A percentile compares a stretch with the other conserved stretches of the same genome.
phyloP scores from a whole-genome alignment of 495 filamentous ascomycete genomes.

The Trypethelium eluteriae region DNA sequence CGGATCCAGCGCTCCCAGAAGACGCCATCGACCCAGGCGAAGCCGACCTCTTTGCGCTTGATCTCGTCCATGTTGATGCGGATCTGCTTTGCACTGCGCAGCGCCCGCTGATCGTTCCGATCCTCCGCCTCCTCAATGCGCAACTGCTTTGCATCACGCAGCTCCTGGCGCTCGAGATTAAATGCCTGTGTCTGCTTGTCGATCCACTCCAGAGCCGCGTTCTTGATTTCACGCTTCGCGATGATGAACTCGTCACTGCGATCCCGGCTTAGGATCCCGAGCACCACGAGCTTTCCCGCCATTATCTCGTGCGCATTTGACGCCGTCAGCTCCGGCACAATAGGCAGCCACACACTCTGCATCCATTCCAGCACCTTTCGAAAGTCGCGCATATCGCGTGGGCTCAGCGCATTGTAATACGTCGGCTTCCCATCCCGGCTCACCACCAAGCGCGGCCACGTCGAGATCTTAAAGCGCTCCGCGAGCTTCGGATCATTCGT shows the following conservation, averaged over 20 bases:
- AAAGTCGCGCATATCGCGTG: slow-evolving; percentile 83
- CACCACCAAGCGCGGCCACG: slow-evolving; percentile 85
- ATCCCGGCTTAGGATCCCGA: slow-evolving; percentile 77
- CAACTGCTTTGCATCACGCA: slow-evolving; percentile 88
- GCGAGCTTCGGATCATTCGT: slow-evolving; percentile 65
- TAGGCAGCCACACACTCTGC: slow-evolving; percentile 93
- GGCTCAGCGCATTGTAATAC: slow-evolving; percentile 76
- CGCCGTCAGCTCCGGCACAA: slow-evolving; percentile 88
- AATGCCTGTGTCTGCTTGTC: slow-evolving; percentile 86
- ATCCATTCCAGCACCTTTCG: slow-evolving; percentile 80
- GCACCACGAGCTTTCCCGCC: slow-evolving; percentile 84
- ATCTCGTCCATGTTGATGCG: slow-evolving; percentile 79
- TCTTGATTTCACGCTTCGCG: slow-evolving; percentile 85
- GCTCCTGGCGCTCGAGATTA: slow-evolving; percentile 82
- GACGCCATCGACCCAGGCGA: slow-evolving; percentile 97
- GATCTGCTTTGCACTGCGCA: slow-evolving; percentile 85
- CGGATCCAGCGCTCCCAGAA: slow-evolving; percentile 98
- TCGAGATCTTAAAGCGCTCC: slow-evolving; percentile 84
- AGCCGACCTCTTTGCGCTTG: slow-evolving; percentile 79
- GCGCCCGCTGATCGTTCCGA: slow-evolving; percentile 76
- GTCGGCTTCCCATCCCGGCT: slow-evolving; percentile 80
- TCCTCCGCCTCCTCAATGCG: slow-evolving; percentile 95
- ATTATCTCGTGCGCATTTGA: slow-evolving; percentile 90
- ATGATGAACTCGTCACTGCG: slow-evolving; percentile 68
- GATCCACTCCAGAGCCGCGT: slow-evolving; percentile 94